Evolutionary conservation across 2,329 filamentous ascomycete genomes (phyloP).

Genomic region (Arthrinium phaeospermum): DNA sequence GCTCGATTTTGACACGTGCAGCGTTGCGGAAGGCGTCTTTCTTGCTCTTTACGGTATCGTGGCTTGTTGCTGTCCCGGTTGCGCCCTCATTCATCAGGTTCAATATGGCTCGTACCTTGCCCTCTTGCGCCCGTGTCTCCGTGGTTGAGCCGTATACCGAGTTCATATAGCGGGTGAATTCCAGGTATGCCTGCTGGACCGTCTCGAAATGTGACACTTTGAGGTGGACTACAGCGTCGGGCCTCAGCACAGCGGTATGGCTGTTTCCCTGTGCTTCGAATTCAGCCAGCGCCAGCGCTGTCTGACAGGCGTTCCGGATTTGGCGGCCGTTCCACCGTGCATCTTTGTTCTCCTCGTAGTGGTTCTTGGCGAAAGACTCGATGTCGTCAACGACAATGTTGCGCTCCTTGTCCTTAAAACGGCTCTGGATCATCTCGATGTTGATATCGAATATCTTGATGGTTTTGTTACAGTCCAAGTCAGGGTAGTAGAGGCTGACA

Average conservation of each 20-base stretch:
- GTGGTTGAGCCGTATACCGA: not conserved
- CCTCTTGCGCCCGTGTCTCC: not conserved
- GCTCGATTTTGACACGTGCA: not conserved
- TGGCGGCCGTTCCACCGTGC: slow-evolving; percentile 33
- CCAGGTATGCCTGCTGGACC: slow-evolving; percentile 30
- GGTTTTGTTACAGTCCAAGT: slow-evolving; percentile 27
- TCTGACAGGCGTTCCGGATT: slow-evolving; percentile 34
- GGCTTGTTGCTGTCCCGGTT: not conserved
- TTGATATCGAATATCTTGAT: slow-evolving; percentile 27
- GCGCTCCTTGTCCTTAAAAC: slow-evolving; percentile 24
- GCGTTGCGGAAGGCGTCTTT: not conserved
- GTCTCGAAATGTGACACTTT: slow-evolving; percentile 27
- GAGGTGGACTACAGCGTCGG: slow-evolving; percentile 27
- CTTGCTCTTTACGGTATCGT: not conserved
- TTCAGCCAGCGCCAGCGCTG: slow-evolving; percentile 30
- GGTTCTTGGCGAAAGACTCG: slow-evolving; percentile 23
- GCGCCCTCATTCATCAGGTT: not conserved
- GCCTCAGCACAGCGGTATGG: slow-evolving; percentile 17
- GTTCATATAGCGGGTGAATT: slow-evolving; percentile 31
- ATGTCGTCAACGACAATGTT: slow-evolving; percentile 24
- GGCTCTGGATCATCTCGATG: slow-evolving; percentile 24
- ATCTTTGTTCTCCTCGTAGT: slow-evolving; percentile 22
- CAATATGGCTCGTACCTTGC: not conserved
- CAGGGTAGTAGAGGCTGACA: slow-evolving; percentile 40
- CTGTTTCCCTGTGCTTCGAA: slow-evolving; percentile 31